Percentiles rank a stretch among this genome's conserved stretches.
Conservation (phyloP, 495 filamentous ascomycete species). For the Sabuloglossum arenarium region DNA sequence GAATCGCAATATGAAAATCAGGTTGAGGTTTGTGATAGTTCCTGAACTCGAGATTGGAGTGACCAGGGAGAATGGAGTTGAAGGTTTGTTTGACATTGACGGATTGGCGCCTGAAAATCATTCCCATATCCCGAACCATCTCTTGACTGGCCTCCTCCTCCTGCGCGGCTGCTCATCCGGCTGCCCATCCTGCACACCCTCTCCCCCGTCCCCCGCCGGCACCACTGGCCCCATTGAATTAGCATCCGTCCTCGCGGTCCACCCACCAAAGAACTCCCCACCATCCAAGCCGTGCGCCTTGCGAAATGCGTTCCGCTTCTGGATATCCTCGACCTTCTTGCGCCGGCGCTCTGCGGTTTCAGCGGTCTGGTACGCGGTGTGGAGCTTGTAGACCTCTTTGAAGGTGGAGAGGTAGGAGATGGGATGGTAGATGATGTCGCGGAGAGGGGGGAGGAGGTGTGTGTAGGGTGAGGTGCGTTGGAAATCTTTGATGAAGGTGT, state of each 20-base stretch:
- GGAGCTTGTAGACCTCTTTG: conserved; percentile 46
- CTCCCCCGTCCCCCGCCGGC: conserved; percentile 9
- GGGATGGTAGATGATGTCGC: conserved; percentile 38
- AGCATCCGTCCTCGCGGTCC: conserved; percentile 21
- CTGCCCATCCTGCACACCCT: not conserved
- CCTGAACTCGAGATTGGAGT: too few relatives aligned
- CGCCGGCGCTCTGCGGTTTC: conserved; percentile 43
- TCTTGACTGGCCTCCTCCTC: conserved; percentile 27
- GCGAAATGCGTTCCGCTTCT: conserved; percentile 58
- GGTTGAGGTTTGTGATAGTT: too few relatives aligned
- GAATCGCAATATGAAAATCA: too few relatives aligned
- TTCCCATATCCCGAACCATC: conserved; percentile 41
- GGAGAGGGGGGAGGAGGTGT: conserved; percentile 45
- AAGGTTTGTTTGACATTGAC: too few relatives aligned
- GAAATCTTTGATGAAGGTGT: conserved; percentile 52
- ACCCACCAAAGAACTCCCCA: conserved; percentile 26
- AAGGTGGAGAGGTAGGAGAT: conserved; percentile 33
- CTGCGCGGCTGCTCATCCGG: conserved; percentile 24
- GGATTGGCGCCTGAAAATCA: not conserved
- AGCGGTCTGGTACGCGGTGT: conserved; percentile 39
- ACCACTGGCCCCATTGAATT: conserved; percentile 14
- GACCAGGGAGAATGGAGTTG: too few relatives aligned
- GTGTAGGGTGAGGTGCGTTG: conserved; percentile 44
- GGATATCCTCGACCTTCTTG: conserved; percentile 50
- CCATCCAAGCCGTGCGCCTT: conserved; percentile 58